Conservation (phyloP, 2,329 filamentous ascomycete genomes). For the Xylariaceae sp. region DNA sequence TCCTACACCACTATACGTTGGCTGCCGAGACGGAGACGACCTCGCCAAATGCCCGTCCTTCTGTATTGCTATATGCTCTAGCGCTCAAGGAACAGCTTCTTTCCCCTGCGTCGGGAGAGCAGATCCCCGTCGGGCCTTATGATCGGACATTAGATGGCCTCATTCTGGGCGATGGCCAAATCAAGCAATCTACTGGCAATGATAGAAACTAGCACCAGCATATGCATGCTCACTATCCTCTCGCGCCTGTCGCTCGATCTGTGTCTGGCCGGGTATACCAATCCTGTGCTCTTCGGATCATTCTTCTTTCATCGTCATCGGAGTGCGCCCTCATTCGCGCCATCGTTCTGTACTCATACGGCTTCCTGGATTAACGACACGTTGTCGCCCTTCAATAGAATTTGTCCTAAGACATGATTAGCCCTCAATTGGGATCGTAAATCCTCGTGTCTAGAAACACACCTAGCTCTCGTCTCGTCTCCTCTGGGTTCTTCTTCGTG, state of each 20-base stretch:
- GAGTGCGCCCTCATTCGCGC: background rate
- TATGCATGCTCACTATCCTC: conserved; percentile 15
- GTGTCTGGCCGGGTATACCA: conserved; percentile 2
- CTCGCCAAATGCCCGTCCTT: conserved; percentile 31
- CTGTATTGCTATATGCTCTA: conserved; percentile 63
- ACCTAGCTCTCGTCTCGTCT: conserved; percentile 76
- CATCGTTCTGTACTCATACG: conserved; percentile 27
- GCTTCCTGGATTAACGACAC: conserved; percentile 55
- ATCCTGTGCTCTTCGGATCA: background rate
- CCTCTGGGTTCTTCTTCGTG: conserved; percentile 71
- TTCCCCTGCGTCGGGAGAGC: conserved; percentile 47
- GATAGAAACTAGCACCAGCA: conserved; percentile 22
- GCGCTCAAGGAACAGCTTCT: conserved; percentile 84
- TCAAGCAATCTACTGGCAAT: conserved; percentile 38
- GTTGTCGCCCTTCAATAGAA: conserved; percentile 63
- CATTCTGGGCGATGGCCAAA: conserved; percentile 63
- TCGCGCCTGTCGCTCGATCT: conserved; percentile 8
- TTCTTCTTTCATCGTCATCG: conserved; percentile 20
- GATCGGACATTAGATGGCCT: conserved; percentile 79
- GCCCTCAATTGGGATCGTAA: background rate
- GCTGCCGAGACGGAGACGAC: conserved; percentile 32
- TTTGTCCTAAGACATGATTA: conserved; percentile 46
- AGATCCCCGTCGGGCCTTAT: conserved; percentile 67
- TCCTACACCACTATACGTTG: conserved; percentile 67
- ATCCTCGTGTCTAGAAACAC: conserved; percentile 27